phyloP scores from a whole-genome alignment of 306 rosid genomes.

The Lathyrus aphaca region DNA sequence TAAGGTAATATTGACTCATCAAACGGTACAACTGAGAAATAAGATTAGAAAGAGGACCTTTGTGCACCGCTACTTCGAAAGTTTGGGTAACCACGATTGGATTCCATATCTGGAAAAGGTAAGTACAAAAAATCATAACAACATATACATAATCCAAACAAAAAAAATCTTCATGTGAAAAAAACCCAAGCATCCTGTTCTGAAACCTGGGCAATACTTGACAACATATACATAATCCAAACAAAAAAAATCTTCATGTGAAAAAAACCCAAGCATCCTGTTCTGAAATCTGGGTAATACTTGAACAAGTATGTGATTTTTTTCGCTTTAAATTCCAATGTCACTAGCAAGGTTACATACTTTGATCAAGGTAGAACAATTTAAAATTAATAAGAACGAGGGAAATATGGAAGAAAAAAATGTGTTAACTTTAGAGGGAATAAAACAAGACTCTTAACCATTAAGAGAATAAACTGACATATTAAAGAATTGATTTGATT shows the following conservation, averaged over 20 bases:
- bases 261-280: not conserved
- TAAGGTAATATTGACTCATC: conserved; percentile 17
- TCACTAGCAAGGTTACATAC: conserved; percentile 17
- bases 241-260: not conserved
- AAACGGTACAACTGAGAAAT: not conserved
- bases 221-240: conserved; percentile 17
- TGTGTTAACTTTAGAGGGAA: not conserved
- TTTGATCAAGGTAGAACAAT: not conserved
- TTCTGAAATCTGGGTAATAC: conserved; percentile 9
- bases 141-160: conserved; percentile 2
- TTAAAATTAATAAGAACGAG: not conserved
- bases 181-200: not conserved
- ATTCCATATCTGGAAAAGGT: conserved; percentile 46
- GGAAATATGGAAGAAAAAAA: conserved; percentile 11
- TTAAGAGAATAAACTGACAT: conserved; percentile 1
- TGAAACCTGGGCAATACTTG: conserved; percentile 2
- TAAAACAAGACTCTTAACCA: not conserved
- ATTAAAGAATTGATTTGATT: conserved; percentile 3
- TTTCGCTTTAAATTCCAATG: not conserved
- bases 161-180: conserved; percentile 3
- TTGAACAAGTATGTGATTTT: not conserved
- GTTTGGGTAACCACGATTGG: conserved; percentile 48
- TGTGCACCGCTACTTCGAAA: conserved; percentile 45
- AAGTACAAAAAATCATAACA: conserved; percentile 22
- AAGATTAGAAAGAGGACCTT: conserved; percentile 43